A percentile compares a stretch with the other conserved stretches of the same genome.
Evolutionary conservation across 306 rosid genomes (phyloP).

Genomic region (Coriaria nepalensis): DNA sequence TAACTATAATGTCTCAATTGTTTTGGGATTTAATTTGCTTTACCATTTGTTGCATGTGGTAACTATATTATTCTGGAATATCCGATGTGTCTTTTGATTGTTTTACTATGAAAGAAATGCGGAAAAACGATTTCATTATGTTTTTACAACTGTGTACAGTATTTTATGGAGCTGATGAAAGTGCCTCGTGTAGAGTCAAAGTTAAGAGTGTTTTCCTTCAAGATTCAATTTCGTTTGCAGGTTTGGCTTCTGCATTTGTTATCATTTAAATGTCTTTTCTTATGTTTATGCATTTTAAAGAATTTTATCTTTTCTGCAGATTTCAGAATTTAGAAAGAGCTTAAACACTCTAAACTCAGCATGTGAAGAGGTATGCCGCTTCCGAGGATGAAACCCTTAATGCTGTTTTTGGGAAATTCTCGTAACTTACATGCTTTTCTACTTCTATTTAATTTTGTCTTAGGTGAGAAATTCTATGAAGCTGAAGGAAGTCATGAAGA

Average conservation of each 20-base stretch:
- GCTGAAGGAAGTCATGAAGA: constrained; percentile 79
- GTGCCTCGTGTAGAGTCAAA: constrained; percentile 98
- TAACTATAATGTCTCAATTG: no score
- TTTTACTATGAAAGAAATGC: no score
- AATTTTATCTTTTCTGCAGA: constrained; percentile 26
- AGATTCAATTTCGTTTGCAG: constrained; percentile 86
- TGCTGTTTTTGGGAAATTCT: constrained; percentile 10
- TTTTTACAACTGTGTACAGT: constrained; percentile 41
- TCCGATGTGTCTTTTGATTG: no score
- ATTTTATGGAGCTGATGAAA: constrained; percentile 87
- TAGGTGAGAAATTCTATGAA: constrained; percentile 71
- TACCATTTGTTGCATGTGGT: no score
- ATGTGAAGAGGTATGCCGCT: constrained; percentile 67
- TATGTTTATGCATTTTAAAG: constrained; percentile 16
- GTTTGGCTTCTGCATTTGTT: constrained; percentile 38
- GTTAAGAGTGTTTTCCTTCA: constrained; percentile 84
- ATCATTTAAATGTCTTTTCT: constrained; percentile 8
- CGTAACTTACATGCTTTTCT: constrained; percentile 18
- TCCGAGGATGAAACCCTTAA: constrained; percentile 10
- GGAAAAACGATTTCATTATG: constrained; percentile 6
- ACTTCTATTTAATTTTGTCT: constrained; percentile 16
- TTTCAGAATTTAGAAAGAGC: constrained; percentile 66
- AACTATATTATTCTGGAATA: no score
- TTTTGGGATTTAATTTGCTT: no score
- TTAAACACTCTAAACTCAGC: constrained; percentile 70